A percentile compares a stretch with the other conserved stretches of the same genome.
Conservation (phyloP, 2,329 filamentous ascomycete genomes). For the Coccinonectria pachysandricola region DNA sequence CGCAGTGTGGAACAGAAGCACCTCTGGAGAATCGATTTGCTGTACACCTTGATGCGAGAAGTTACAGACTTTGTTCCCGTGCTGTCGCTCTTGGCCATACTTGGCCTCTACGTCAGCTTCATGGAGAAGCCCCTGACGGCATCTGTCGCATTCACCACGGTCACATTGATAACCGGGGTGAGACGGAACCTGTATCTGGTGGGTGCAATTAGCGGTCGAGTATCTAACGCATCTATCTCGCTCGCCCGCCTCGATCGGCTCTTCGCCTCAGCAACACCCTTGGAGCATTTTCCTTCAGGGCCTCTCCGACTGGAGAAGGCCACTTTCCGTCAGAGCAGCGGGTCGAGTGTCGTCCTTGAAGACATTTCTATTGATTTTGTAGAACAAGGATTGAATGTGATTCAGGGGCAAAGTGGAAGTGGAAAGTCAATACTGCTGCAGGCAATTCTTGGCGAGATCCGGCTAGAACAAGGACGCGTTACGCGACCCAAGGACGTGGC, state of each 20-base stretch:
- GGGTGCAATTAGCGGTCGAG: conserved; percentile 30
- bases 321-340: conserved; percentile 39
- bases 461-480: conserved; percentile 36
- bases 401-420: conserved; percentile 44
- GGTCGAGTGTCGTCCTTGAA: conserved; percentile 38
- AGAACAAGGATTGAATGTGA: conserved; percentile 42
- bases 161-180: conserved; percentile 42
- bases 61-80: conserved; percentile 42
- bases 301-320: conserved; percentile 36
- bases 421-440: conserved; percentile 48
- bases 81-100: conserved; percentile 42
- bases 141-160: conserved; percentile 46
- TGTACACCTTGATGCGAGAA: conserved; percentile 36
- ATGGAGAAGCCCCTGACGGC: conserved; percentile 39
- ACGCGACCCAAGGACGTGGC: conserved; percentile 42
- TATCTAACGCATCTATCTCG: conserved; percentile 29
- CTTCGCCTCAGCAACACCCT: conserved; percentile 38
- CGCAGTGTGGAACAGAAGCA: conserved; percentile 41
- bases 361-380: conserved; percentile 41
- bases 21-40: conserved; percentile 42
- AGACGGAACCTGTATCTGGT: conserved; percentile 42
- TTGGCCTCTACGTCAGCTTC: conserved; percentile 39
- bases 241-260: conserved; percentile 44
- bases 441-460: conserved; percentile 44
- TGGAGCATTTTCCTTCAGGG: conserved; percentile 38